Evolutionary conservation across 495 filamentous ascomycete genomes (phyloP).

Genomic region (Choiromyces venosus): DNA sequence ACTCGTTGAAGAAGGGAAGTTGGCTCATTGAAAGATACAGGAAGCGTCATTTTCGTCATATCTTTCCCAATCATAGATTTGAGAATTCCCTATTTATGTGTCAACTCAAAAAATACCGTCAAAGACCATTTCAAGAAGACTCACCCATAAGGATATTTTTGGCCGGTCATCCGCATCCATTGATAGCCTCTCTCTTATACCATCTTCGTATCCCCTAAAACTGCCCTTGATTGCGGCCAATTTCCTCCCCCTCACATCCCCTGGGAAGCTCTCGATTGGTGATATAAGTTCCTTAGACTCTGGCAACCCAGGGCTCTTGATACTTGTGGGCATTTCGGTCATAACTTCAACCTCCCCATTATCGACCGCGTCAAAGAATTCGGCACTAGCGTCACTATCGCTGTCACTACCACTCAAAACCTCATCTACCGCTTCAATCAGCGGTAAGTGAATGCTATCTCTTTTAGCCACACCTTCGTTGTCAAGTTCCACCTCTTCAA

Average conservation of each 20-base stretch:
- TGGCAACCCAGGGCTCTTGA: slow-evolving; percentile 37
- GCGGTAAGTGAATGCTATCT: not conserved
- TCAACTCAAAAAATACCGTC: slow-evolving; percentile 33
- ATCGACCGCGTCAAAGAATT: slow-evolving; percentile 97
- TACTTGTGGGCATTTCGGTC: slow-evolving; percentile 50
- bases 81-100: slow-evolving; percentile 68
- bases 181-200: slow-evolving; percentile 67
- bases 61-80: slow-evolving; percentile 99
- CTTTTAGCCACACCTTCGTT: slow-evolving; percentile 29
- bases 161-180: slow-evolving; percentile 90
- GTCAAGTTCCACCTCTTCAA: slow-evolving; percentile 39
- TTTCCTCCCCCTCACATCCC: slow-evolving; percentile 46
- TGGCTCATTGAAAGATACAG: slow-evolving; percentile 97
- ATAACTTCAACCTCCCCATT: slow-evolving; percentile 81
- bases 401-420: slow-evolving; percentile 51
- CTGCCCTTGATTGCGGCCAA: slow-evolving; percentile 62
- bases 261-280: slow-evolving; percentile 43
- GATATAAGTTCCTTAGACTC: slow-evolving; percentile 45
- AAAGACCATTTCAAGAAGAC: slow-evolving; percentile 10
- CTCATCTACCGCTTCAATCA: slow-evolving; percentile 9
- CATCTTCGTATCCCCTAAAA: slow-evolving; percentile 87
- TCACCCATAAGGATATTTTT: slow-evolving; percentile 92
- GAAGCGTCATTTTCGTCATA: slow-evolving; percentile 99
- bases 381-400: slow-evolving; percentile 77
- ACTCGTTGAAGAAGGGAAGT: slow-evolving; percentile 95